phyloP scores from a whole-genome alignment of 129 eudicot species.

The Arctium lappa region DNA sequence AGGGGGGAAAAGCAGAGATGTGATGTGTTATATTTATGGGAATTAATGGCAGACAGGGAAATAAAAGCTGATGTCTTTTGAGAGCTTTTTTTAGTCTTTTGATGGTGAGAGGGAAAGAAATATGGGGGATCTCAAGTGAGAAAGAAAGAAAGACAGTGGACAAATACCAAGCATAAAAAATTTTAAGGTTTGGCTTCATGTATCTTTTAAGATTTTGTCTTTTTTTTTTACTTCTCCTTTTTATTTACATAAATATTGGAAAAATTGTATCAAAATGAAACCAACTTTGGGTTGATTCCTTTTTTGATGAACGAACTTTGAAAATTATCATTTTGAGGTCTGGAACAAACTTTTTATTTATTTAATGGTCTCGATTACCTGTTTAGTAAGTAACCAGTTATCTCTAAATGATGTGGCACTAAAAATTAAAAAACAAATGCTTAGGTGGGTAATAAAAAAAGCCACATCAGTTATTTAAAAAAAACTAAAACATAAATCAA shows the following conservation, averaged over 20 bases:
- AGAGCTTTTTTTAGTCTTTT: conserved; percentile 44
- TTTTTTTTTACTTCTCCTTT: not conserved
- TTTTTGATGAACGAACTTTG: no score
- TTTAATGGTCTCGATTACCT: no score
- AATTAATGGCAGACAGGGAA: conserved; percentile 77
- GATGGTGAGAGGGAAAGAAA: conserved; percentile 39
- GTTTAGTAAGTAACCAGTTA: no score
- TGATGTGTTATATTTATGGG: conserved; percentile 53
- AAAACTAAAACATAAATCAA: no score
- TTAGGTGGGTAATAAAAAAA: no score
- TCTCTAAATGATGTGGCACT: no score
- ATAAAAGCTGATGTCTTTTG: conserved; percentile 62
- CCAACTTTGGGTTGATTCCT: no score
- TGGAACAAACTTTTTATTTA: no score
- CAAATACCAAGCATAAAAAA: conserved; percentile 9
- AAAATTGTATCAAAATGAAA: no score
- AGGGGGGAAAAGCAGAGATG: conserved; percentile 26
- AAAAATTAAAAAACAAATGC: no score
- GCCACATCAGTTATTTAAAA: no score
- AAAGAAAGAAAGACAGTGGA: conserved; percentile 25
- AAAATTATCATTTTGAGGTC: no score
- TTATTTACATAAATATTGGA: not conserved
- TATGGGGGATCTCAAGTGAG: not conserved
- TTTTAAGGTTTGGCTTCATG: not conserved
- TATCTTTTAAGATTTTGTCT: not conserved